Base-by-base conservation (phyloP, 768 basidiomycete species). In the Lyophyllum atratum region DNA sequence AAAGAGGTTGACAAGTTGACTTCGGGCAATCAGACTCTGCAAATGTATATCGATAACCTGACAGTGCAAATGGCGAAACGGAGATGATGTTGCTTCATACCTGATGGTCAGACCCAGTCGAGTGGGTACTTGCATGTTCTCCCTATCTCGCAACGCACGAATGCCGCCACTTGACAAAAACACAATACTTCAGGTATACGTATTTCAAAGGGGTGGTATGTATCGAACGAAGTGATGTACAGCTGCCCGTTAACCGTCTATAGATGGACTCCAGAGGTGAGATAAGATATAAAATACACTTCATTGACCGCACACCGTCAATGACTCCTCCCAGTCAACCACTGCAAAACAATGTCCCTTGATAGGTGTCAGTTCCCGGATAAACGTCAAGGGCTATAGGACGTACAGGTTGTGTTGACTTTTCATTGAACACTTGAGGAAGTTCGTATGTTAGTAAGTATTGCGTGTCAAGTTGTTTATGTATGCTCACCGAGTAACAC, bases 371-470 rank as follows among this genome's bases (percentile, higher is more conserved):
- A 49, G 43, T 42, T 34, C n/a, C 21, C 14, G 39, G 3, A 34
- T 26, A 46, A 44, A 34, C 11, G n/a, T 6, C n/a, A 21, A 22
- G 17, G 33, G 34, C 19, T 43, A 52, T 19, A 25, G 25, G 31
- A 70, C 90, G 54, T 63, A 91, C 89, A 97, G 75, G 68, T 97
- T 97, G 71, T 97, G 93, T 71, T 92, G 90, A 66, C 87, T 95
- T 73, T 95, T 95, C 89, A 96, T 95, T 2, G 93, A 97, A 70
- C 94, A 96, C 95, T 97, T 64, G 0, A 47, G 45, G 22, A 47
- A 50, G 34, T 29, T 44, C 39, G 59, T 57, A 49, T 25, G 48
- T 46, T 31, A 43, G 52, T 22, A 24, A 59, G 42, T 55, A n/a
- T n/a, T n/a, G n/a, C n/a, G n/a, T n/a, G n/a, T n/a, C n/a, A n/a